phyloP scores from a whole-genome alignment of 108 stramenopile species.

The Epithemia pelagica region DNA sequence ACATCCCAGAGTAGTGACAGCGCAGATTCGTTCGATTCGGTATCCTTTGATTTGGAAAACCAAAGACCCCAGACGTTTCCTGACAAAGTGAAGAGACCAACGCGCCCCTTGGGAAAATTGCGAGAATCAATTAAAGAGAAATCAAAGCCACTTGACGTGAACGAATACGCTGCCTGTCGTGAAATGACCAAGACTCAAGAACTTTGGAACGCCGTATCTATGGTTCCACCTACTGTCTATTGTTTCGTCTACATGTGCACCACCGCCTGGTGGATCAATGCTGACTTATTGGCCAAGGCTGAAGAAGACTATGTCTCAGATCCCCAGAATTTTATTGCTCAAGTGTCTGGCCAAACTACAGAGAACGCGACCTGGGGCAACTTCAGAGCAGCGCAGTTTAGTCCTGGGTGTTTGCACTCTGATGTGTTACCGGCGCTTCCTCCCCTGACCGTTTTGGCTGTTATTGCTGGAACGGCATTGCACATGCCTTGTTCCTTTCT shows the following conservation, averaged over 20 bases:
- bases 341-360: background rate
- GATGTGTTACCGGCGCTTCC: conserved; percentile 47
- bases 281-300: background rate
- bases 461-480: conserved; percentile 35
- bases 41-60: background rate
- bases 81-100: background rate
- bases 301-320: background rate
- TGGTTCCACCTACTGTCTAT: conserved; percentile 47
- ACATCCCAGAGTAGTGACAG: background rate
- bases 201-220: conserved; percentile 60
- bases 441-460: conserved; percentile 41
- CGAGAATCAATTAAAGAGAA: background rate
- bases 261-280: conserved; percentile 38
- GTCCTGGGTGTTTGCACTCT: conserved; percentile 10
- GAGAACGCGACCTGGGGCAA: background rate
- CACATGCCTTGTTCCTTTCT: conserved; percentile 66
- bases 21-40: background rate
- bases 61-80: too few species aligned
- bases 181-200: conserved; percentile 74
- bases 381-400: conserved; percentile 4
- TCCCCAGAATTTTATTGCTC: background rate
- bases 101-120: background rate
- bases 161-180: conserved; percentile 19
- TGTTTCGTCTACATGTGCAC: conserved; percentile 47
- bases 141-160: background rate